A percentile compares a stretch with the other conserved stretches of the same genome.
Conservation (phyloP, 2,329 filamentous ascomycete genomes). For the Colletotrichum sp. region DNA sequence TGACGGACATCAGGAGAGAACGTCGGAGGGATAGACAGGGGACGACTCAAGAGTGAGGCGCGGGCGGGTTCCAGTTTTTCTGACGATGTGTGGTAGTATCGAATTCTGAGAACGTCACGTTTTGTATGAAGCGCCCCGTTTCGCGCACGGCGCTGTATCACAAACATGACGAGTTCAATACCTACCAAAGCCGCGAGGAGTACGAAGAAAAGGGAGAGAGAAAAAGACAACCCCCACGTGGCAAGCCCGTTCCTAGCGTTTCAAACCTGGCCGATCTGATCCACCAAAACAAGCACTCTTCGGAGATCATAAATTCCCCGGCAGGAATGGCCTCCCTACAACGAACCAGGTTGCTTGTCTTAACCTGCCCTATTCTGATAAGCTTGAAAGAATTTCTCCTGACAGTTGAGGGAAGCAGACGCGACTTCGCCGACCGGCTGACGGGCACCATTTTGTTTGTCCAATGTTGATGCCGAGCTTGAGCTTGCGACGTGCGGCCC, state of each 20-base stretch:
- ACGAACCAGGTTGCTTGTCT: background rate
- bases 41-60: background rate
- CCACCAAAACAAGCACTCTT: background rate
- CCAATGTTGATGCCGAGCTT: background rate
- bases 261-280: background rate
- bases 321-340: background rate
- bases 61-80: background rate
- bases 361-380: background rate
- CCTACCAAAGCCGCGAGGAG: background rate
- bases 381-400: background rate
- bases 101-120: background rate
- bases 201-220: background rate
- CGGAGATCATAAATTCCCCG: background rate
- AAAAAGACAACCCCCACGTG: background rate
- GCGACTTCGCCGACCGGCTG: background rate
- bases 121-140: background rate
- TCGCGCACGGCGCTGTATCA: conserved; percentile 10
- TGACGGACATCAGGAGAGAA: background rate
- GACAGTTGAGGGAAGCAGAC: background rate
- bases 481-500: background rate
- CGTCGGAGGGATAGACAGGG: background rate
- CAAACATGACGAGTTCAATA: background rate
- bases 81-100: background rate
- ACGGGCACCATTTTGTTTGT: background rate
- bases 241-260: background rate